A percentile compares a stretch with the other conserved stretches of the same genome.
phyloP scores from a whole-genome alignment of 768 basidiomycete species.

The Hericium erinaceus region DNA sequence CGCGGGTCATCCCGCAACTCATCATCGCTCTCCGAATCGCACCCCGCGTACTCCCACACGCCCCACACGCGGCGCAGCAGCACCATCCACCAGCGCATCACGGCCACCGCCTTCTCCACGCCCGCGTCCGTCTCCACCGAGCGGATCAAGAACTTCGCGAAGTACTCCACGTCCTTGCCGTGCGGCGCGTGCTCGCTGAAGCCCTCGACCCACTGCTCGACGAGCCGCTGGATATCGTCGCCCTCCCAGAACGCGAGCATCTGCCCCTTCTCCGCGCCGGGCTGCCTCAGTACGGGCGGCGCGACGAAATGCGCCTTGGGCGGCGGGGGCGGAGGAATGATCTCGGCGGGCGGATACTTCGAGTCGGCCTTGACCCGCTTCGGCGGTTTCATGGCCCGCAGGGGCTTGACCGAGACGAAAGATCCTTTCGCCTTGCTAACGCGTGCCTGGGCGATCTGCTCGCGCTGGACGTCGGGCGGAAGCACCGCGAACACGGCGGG shows the following conservation, averaged over 20 bases:
- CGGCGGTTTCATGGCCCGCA: conserved; percentile 35
- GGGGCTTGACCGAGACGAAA: conserved; percentile 3
- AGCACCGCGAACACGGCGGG: conserved; percentile 57
- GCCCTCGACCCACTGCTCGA: conserved; percentile 68
- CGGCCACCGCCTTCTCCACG: conserved; percentile 57
- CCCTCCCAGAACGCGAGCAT: conserved; percentile 53
- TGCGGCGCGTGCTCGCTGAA: conserved; percentile 58
- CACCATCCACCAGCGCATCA: conserved; percentile 79
- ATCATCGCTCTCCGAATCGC: conserved; percentile 22
- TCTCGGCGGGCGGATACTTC: conserved; percentile 26
- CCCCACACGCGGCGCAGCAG: conserved; percentile 59
- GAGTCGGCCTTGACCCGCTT: conserved; percentile 30
- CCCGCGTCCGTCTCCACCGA: conserved; percentile 66
- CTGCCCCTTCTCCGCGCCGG: conserved; percentile 38
- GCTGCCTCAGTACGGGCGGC: conserved; percentile 47
- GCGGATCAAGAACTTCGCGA: conserved; percentile 62
- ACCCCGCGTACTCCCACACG: conserved; percentile 34
- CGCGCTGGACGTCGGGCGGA: conserved; percentile 59
- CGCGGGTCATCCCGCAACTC: conserved; percentile 20
- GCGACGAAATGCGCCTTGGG: conserved; percentile 45
- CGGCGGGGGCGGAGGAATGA: conserved; percentile 37
- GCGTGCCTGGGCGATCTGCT: conserved; percentile 58
- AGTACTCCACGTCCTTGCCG: conserved; percentile 63
- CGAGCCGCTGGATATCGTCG: conserved; percentile 60
- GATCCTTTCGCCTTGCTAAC: conserved; percentile 27